These are phyloP conservation scores for Decorospora gaudefroyi DNA, from an alignment of 2,329 filamentous ascomycete species.

Conservation along the genomic window DNA sequence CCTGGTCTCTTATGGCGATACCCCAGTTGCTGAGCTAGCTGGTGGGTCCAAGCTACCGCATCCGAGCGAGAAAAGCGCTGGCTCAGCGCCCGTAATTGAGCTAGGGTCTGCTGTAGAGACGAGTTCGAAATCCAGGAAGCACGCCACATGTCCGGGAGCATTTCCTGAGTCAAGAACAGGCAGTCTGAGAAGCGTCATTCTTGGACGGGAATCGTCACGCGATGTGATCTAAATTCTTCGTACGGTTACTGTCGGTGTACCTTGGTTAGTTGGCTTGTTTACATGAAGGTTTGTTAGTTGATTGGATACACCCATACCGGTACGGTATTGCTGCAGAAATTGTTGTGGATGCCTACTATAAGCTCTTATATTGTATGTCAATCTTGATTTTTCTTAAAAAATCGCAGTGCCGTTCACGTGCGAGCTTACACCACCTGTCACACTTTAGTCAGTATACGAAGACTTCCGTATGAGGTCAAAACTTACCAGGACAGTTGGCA, in stretches of 20 bases:
- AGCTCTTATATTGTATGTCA: neutral
- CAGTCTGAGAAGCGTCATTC: neutral
- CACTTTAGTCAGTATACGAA: constrained; percentile 6
- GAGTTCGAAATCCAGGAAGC: neutral
- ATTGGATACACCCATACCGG: too few relatives aligned
- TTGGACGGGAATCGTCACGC: neutral
- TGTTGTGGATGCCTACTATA: neutral
- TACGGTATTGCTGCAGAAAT: too few relatives aligned
- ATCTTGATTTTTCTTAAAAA: constrained; percentile 18
- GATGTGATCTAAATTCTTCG: neutral
- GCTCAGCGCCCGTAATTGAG: neutral
- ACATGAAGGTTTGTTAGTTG: neutral
- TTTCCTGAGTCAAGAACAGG: neutral
- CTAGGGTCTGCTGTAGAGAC: too few relatives aligned
- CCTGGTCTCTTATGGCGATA: neutral
- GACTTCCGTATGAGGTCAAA: neutral
- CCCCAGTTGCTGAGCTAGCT: neutral
- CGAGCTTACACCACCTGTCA: constrained; percentile 48
- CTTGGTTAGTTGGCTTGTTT: neutral
- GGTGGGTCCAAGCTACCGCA: neutral
- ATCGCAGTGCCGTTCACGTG: constrained; percentile 53
- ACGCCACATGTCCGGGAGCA: neutral
- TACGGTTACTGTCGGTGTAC: neutral
- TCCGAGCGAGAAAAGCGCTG: too few relatives aligned
- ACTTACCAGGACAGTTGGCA: constrained; percentile 60